These are phyloP conservation scores for Sphenostylis stenocarpa DNA, from an alignment of 306 rosid genomes.

Conservation along the genomic window DNA sequence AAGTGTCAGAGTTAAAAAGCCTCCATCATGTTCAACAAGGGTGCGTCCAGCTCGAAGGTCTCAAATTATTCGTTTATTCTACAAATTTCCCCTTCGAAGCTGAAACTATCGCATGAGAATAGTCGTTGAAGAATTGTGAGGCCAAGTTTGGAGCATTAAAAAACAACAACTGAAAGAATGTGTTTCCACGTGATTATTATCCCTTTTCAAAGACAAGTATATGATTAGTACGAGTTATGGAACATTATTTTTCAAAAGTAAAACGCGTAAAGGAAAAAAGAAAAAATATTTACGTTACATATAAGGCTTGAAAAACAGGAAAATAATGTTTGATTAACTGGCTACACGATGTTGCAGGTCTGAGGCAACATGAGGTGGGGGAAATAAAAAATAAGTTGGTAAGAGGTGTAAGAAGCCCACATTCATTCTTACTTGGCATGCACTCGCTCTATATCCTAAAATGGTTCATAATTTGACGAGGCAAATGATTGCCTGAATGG, in stretches of 20 bases:
- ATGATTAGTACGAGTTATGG: not conserved
- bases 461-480: not conserved
- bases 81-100: not conserved
- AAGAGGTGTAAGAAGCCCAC: not conserved
- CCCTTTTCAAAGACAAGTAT: not conserved
- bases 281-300: not conserved
- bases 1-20: not conserved
- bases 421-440: not conserved
- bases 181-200: not conserved
- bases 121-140: not conserved
- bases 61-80: not conserved
- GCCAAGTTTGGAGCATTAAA: not conserved
- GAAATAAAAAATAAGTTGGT: not conserved
- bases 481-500: no score
- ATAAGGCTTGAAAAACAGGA: conserved; percentile 17
- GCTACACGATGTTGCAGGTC: conserved; percentile 7
- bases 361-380: not conserved
- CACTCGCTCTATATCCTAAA: not conserved
- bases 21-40: not conserved
- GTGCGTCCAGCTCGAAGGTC: not conserved
- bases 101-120: not conserved
- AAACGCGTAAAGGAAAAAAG: not conserved
- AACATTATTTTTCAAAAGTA: not conserved
- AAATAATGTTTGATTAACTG: not conserved
- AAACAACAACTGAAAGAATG: not conserved